phyloP scores from a whole-genome alignment of 768 basidiomycete species.

The Russula brevipes region DNA sequence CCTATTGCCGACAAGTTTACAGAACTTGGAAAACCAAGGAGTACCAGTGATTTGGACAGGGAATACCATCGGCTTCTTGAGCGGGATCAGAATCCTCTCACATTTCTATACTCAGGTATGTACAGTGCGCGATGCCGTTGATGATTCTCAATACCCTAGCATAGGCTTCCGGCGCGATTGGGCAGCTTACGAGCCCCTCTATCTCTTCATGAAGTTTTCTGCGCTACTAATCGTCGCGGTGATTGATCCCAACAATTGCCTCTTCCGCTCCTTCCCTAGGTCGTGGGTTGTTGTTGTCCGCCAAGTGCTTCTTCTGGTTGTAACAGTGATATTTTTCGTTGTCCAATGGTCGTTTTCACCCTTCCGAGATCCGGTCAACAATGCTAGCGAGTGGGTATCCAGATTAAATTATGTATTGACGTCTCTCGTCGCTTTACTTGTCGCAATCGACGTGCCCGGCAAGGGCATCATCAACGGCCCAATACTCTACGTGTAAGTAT shows the following conservation, averaged over 20 bases:
- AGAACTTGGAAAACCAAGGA: slow-evolving; percentile 62
- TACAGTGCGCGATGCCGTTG: not conserved
- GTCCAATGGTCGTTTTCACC: slow-evolving; percentile 57
- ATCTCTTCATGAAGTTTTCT: slow-evolving; percentile 65
- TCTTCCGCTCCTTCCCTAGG: slow-evolving; percentile 54
- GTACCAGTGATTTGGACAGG: slow-evolving; percentile 50
- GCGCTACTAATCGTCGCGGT: slow-evolving; percentile 61
- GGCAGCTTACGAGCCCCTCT: slow-evolving; percentile 60
- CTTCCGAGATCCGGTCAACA: slow-evolving; percentile 65
- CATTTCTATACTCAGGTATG: slow-evolving; percentile 65
- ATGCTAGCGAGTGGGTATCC: slow-evolving; percentile 72
- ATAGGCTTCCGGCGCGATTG: slow-evolving; percentile 65
- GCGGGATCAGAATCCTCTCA: slow-evolving; percentile 61
- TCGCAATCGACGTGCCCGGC: slow-evolving; percentile 54
- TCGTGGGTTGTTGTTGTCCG: slow-evolving; percentile 50
- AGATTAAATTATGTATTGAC: slow-evolving; percentile 66
- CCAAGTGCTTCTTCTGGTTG: slow-evolving; percentile 53
- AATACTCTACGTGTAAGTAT: slow-evolving; percentile 57
- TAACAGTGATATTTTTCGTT: slow-evolving; percentile 55
- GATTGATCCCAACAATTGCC: slow-evolving; percentile 66
- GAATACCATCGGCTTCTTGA: slow-evolving; percentile 65
- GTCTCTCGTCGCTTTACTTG: slow-evolving; percentile 55
- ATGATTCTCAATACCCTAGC: not conserved
- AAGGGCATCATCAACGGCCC: slow-evolving; percentile 53
- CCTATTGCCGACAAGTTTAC: slow-evolving; percentile 64